Conservation (phyloP, 352 stramenopile species). For the Pythium vanterpoolii region DNA sequence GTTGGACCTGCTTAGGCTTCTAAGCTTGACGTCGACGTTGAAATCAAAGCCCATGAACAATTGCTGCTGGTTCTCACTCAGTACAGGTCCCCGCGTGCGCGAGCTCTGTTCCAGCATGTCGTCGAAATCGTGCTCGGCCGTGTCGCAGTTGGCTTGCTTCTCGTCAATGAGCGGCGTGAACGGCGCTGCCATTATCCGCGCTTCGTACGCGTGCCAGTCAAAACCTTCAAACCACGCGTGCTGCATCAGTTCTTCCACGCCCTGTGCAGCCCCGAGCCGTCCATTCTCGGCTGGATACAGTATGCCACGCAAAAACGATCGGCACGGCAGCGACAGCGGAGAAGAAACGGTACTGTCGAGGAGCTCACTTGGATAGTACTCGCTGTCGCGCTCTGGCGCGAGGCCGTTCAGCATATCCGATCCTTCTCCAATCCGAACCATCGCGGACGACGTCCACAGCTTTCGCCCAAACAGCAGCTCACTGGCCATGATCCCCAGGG, state of each 20-base stretch:
- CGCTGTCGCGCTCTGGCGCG: conserved; percentile 23
- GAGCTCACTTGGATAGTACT: conserved; percentile 56
- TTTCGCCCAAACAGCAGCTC: conserved; percentile 49
- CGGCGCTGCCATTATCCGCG: conserved; percentile 31
- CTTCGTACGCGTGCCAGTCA: conserved; percentile 47
- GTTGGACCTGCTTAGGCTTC: not conserved
- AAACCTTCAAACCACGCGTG: conserved; percentile 58
- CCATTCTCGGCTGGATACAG: conserved; percentile 44
- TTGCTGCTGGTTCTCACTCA: conserved; percentile 45
- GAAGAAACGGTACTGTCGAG: conserved; percentile 27
- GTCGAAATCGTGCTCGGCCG: conserved; percentile 57
- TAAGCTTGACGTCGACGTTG: conserved; percentile 33
- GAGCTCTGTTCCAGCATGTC: conserved; percentile 54
- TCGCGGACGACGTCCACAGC: conserved; percentile 37
- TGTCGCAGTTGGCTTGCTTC: conserved; percentile 63
- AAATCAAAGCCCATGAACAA: conserved; percentile 58
- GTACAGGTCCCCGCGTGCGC: conserved; percentile 12
- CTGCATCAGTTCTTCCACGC: conserved; percentile 39
- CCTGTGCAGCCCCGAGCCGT: conserved; percentile 36
- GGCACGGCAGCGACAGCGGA: conserved; percentile 27
- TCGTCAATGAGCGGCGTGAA: conserved; percentile 55
- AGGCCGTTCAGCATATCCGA: conserved; percentile 29
- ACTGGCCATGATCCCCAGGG: conserved; percentile 50
- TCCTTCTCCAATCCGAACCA: conserved; percentile 32
- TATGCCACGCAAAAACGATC: conserved; percentile 44